Conservation (phyloP, 2,329 filamentous ascomycete species). For the Leptographium lundbergii region DNA sequence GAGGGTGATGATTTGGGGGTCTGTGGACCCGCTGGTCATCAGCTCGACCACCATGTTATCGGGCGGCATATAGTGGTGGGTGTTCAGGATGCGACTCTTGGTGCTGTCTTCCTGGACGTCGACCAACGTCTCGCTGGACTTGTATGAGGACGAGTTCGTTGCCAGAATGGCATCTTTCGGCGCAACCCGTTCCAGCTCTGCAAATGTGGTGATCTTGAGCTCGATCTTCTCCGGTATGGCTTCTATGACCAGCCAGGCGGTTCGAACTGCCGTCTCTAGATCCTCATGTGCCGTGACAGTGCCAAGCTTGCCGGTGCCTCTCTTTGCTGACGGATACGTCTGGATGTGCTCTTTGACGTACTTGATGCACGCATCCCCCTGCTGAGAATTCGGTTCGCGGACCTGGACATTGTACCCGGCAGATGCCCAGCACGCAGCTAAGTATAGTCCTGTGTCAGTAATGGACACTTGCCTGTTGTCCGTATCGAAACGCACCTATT, state of each 20-base stretch:
- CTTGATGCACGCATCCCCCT: conserved; percentile 22
- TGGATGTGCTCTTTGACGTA: conserved; percentile 26
- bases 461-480: too few species aligned
- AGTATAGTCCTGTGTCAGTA: neutral
- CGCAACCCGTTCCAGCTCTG: conserved; percentile 16
- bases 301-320: conserved; percentile 2
- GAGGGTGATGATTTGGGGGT: conserved; percentile 17
- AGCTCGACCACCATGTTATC: conserved; percentile 20
- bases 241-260: conserved; percentile 21
- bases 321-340: conserved; percentile 14
- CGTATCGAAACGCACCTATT: neutral
- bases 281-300: conserved; percentile 22
- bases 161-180: conserved; percentile 18
- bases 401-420: conserved; percentile 29
- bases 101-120: conserved; percentile 11
- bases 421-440: conserved; percentile 10
- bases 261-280: conserved; percentile 25
- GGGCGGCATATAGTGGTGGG: conserved; percentile 23
- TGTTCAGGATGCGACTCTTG: conserved; percentile 19
- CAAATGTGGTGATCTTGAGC: conserved; percentile 18
- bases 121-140: conserved; percentile 16
- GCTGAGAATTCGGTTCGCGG: conserved; percentile 26
- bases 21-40: conserved; percentile 21
- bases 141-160: conserved; percentile 19
- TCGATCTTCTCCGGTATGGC: conserved; percentile 20